Evolutionary conservation across 371 early-diverging fungal species (phyloP).

Genomic region (Apophysomyces variabilis): DNA sequence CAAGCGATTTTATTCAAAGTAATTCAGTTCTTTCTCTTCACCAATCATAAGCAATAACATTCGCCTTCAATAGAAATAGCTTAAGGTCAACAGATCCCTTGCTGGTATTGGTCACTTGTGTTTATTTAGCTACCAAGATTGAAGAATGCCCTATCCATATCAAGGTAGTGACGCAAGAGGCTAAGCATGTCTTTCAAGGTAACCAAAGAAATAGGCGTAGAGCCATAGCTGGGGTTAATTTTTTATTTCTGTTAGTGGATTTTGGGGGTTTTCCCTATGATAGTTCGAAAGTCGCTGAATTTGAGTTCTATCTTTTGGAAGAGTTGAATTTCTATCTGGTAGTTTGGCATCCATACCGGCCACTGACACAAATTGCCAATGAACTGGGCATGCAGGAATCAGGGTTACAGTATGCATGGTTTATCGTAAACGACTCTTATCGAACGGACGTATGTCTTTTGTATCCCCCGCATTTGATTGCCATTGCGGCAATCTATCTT

Average conservation of each 20-base stretch:
- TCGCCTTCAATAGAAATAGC: conserved; percentile 59
- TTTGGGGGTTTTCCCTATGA: conserved; percentile 75
- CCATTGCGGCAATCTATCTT: conserved; percentile 81
- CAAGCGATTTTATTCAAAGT: conserved; percentile 88
- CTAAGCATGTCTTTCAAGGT: conserved; percentile 67
- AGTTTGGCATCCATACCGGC: conserved; percentile 87
- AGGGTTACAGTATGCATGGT: conserved; percentile 79
- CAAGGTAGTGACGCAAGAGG: conserved; percentile 75
- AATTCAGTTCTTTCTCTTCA: conserved; percentile 25
- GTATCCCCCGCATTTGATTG: conserved; percentile 89
- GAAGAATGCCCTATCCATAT: conserved; percentile 91
- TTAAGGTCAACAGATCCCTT: conserved; percentile 75
- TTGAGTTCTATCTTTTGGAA: conserved; percentile 89
- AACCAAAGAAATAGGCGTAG: conserved; percentile 15
- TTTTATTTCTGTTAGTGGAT: conserved; percentile 23
- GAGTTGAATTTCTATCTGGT: conserved; percentile 87
- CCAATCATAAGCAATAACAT: not conserved
- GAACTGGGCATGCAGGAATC: conserved; percentile 64
- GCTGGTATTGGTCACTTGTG: conserved; percentile 78
- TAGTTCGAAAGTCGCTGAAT: conserved; percentile 80
- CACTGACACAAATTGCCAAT: conserved; percentile 66
- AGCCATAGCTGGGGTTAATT: not conserved
- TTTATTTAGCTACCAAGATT: conserved; percentile 88
- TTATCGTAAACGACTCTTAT: conserved; percentile 83
- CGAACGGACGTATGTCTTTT: conserved; percentile 77